Percentiles rank a stretch among this genome's conserved stretches.
Conservation (phyloP, 2,329 filamentous ascomycete species). For the Fusarium veterinarium region DNA sequence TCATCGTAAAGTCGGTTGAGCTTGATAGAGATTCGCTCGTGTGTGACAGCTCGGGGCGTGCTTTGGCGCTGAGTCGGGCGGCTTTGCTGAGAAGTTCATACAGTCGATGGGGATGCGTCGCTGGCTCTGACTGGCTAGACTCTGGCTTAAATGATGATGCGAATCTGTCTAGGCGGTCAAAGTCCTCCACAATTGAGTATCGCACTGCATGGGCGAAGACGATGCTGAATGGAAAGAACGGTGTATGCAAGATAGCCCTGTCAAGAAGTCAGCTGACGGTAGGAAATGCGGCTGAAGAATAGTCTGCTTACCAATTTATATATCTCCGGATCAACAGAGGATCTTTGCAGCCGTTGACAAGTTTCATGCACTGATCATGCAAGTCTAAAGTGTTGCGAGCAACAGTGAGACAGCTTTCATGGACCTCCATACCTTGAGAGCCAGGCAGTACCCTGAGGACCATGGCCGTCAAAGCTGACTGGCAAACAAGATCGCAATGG, state of each 20-base stretch:
- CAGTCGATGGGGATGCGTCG: slow-evolving; percentile 49
- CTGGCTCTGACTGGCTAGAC: slow-evolving; percentile 14
- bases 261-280: background rate
- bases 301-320: slow-evolving; percentile 47
- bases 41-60: background rate
- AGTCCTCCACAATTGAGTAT: slow-evolving; percentile 6
- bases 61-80: slow-evolving; percentile 45
- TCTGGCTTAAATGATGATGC: slow-evolving; percentile 45
- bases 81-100: slow-evolving; percentile 50
- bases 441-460: slow-evolving; percentile 47
- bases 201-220: slow-evolving; percentile 49
- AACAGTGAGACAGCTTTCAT: slow-evolving; percentile 46
- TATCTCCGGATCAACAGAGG: slow-evolving; percentile 50
- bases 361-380: slow-evolving; percentile 49
- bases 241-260: slow-evolving; percentile 51
- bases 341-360: slow-evolving; percentile 42
- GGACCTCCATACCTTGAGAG: background rate
- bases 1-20: background rate
- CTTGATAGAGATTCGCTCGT: background rate
- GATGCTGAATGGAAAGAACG: slow-evolving; percentile 54
- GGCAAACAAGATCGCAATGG: slow-evolving; percentile 50
- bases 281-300: background rate
- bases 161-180: slow-evolving; percentile 46
- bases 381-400: slow-evolving; percentile 50
- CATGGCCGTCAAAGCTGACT: slow-evolving; percentile 49